phyloP scores from a whole-genome alignment of 176 grass and related monocot genomes.

The Carex parvula region DNA sequence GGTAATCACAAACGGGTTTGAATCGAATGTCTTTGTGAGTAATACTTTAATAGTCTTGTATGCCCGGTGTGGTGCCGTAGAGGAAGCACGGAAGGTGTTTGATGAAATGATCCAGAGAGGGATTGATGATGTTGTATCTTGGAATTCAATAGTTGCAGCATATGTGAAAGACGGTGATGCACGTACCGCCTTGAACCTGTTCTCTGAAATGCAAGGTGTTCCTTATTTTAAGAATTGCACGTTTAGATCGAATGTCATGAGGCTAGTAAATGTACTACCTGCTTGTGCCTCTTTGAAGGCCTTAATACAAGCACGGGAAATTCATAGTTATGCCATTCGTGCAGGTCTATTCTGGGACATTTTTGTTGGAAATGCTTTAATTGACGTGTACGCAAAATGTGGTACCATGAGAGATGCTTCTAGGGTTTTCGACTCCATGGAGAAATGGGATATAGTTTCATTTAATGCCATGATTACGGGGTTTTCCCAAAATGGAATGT shows the following conservation, averaged over 20 bases:
- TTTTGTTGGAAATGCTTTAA: conserved; percentile 69
- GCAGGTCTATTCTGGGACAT: conserved; percentile 56
- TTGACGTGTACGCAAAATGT: conserved; percentile 79
- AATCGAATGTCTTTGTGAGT: conserved; percentile 66
- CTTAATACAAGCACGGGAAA: conserved; percentile 61
- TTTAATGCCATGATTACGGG: conserved; percentile 77
- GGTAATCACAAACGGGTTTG: conserved; percentile 58
- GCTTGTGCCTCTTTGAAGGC: conserved; percentile 78
- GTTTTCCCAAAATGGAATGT: conserved; percentile 70
- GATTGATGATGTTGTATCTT: conserved; percentile 87
- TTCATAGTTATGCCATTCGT: conserved; percentile 69
- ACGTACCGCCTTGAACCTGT: conserved; percentile 46
- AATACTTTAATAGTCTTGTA: conserved; percentile 81
- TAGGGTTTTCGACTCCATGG: conserved; percentile 67
- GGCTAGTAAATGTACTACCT: conserved; percentile 80
- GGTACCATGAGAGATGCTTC: conserved; percentile 50
- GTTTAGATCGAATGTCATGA: conserved; percentile 64
- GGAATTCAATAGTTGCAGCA: conserved; percentile 75
- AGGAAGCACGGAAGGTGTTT: conserved; percentile 56
- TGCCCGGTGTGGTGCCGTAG: conserved; percentile 48
- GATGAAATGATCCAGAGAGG: conserved; percentile 56
- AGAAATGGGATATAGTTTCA: conserved; percentile 60
- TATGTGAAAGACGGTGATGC: conserved; percentile 52
- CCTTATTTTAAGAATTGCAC: conserved; percentile 42
- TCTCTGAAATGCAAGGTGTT: conserved; percentile 52